Evolutionary conservation across 2,329 filamentous ascomycete species (phyloP).

Genomic region (Aspergillus ruber): DNA sequence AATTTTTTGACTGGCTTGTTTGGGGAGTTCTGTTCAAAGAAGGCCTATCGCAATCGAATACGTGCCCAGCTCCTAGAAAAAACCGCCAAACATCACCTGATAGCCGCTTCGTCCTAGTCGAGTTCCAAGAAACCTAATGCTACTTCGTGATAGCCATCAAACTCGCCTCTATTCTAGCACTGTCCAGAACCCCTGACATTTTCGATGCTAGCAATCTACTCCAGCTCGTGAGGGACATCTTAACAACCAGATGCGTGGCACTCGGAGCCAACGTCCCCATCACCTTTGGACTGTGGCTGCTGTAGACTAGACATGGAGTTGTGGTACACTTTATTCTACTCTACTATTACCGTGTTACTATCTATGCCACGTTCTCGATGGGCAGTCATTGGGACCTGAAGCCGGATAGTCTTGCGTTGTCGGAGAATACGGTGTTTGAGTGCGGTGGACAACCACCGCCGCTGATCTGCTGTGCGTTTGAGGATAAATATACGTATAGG

Average conservation of each 20-base stretch:
- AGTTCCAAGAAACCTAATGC: constrained; percentile 7
- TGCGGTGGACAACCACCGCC: background rate
- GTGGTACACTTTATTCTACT: background rate
- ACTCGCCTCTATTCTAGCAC: background rate
- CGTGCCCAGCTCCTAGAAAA: background rate
- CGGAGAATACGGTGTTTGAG: background rate
- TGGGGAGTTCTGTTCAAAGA: background rate
- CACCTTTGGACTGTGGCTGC: background rate
- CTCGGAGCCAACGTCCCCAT: background rate
- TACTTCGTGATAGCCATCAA: constrained; percentile 6
- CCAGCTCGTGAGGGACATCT: background rate
- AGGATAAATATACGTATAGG: background rate
- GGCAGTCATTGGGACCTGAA: background rate
- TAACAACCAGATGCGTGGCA: background rate
- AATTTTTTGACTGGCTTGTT: background rate
- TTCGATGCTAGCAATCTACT: background rate
- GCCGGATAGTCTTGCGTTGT: background rate
- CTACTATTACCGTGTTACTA: background rate
- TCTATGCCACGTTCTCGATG: background rate
- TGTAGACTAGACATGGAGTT: background rate
- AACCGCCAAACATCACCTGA: background rate
- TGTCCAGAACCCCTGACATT: background rate
- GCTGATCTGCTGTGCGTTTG: background rate
- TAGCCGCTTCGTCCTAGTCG: constrained; percentile 6
- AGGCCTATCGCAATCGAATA: background rate